A percentile compares a stretch with the other conserved stretches of the same genome.
Conservation (phyloP, 805 yeast species). For the Kazachstania viticola region DNA sequence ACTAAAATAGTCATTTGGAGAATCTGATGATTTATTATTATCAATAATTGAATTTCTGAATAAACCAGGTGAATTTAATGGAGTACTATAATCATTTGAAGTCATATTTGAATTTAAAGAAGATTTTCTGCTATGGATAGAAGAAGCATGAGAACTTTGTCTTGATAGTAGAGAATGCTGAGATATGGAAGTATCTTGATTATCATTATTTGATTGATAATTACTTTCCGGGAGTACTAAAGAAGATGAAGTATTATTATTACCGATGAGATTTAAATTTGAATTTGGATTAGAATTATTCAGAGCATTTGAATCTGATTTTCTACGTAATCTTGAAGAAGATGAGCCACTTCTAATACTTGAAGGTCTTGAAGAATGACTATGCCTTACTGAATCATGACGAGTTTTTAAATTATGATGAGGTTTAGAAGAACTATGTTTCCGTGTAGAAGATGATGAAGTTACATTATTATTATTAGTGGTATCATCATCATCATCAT, state of each 20-base stretch:
- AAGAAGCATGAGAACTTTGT: slow-evolving; percentile 22
- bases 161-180: slow-evolving; percentile 6
- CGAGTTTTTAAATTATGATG: neutral
- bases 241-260: no score
- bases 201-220: no score
- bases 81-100: slow-evolving; percentile 24
- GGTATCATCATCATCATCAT: slow-evolving; percentile 20
- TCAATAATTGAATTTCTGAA: slow-evolving; percentile 4
- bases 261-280: no score
- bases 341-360: slow-evolving; percentile 17
- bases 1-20: neutral
- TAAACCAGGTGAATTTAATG: slow-evolving; percentile 23
- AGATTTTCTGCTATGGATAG: slow-evolving; percentile 23
- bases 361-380: slow-evolving; percentile 15
- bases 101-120: slow-evolving; percentile 20
- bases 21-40: slow-evolving; percentile 6
- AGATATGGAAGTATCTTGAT: slow-evolving; percentile 1
- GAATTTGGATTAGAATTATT: no score
- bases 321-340: slow-evolving; percentile 13
- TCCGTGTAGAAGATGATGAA: no score
- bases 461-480: slow-evolving; percentile 1
- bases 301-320: slow-evolving; percentile 8
- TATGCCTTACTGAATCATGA: slow-evolving; percentile 12
- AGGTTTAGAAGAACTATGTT: neutral
- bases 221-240: no score